These are phyloP conservation scores for Ceratocystis harringtonii DNA, from an alignment of 2,329 filamentous ascomycete species.

Conservation along the genomic window DNA sequence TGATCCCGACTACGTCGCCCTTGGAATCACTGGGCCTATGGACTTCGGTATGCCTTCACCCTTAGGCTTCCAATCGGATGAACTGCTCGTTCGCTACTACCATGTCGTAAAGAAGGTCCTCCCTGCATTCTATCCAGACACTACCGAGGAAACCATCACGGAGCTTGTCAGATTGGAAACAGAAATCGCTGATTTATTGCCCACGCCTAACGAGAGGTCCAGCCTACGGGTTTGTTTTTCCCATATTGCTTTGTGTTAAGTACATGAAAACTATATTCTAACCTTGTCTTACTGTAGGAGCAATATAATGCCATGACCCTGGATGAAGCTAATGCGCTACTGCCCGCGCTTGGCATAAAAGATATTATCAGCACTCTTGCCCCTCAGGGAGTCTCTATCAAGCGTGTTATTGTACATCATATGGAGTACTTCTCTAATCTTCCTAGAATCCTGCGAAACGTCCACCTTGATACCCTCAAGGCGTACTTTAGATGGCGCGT, in stretches of 20 bases:
- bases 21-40: slow-evolving; percentile 30
- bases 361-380: slow-evolving; percentile 36
- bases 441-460: slow-evolving; percentile 38
- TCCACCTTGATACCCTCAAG: slow-evolving; percentile 40
- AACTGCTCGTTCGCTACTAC: slow-evolving; percentile 37
- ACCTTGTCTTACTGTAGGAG: slow-evolving; percentile 30
- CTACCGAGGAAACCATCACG: slow-evolving; percentile 28
- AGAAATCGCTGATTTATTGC: slow-evolving; percentile 43
- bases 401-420: slow-evolving; percentile 43
- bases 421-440: slow-evolving; percentile 46
- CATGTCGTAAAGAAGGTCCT: slow-evolving; percentile 20
- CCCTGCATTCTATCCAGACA: slow-evolving; percentile 24
- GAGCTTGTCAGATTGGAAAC: slow-evolving; percentile 41
- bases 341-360: slow-evolving; percentile 42
- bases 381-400: slow-evolving; percentile 21
- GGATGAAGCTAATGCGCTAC: slow-evolving; percentile 37
- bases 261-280: too few species aligned
- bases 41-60: slow-evolving; percentile 45
- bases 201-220: slow-evolving; percentile 38
- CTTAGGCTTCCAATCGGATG: slow-evolving; percentile 41
- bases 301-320: slow-evolving; percentile 44
- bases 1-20: slow-evolving; percentile 26
- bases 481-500: slow-evolving; percentile 52
- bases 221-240: slow-evolving; percentile 35
- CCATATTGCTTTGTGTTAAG: too few species aligned